Evolutionary conservation across 176 grass and related monocot genomes (phyloP).

Genomic region (Aegilops tauschii): DNA sequence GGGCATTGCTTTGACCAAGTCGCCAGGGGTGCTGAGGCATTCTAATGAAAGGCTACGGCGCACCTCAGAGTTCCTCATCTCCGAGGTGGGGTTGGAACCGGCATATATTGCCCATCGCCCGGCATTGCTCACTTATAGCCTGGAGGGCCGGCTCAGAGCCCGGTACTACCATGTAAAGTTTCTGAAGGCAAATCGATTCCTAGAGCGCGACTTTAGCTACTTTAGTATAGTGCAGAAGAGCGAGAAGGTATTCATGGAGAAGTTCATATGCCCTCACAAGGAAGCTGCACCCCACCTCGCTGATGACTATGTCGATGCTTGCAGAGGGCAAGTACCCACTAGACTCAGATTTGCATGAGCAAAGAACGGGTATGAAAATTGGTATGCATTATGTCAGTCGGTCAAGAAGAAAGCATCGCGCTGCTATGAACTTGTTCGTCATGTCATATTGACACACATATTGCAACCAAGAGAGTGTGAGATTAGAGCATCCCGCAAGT

Average conservation of each 20-base stretch:
- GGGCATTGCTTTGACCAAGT: neutral
- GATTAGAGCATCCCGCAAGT: neutral
- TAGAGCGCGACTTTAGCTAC: neutral
- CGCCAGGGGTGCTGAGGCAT: fast-evolving
- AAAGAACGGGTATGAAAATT: neutral
- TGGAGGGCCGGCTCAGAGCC: neutral
- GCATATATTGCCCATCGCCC: neutral
- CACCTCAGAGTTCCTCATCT: neutral
- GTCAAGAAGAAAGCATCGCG: neutral
- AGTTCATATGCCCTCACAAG: neutral
- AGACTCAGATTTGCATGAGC: neutral
- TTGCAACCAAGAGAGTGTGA: neutral
- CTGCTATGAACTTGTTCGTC: neutral
- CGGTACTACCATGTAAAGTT: neutral
- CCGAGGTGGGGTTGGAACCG: neutral
- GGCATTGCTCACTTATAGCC: neutral
- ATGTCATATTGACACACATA: neutral
- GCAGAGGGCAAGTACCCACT: neutral
- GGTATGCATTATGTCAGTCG: neutral
- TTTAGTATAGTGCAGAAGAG: neutral
- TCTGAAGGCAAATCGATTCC: neutral
- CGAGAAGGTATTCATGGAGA: neutral
- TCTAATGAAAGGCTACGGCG: neutral
- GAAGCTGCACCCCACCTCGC: neutral
- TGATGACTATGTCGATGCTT: neutral